Base-by-base conservation (phyloP, 2,329 filamentous ascomycete genomes). In the Westerdykella aurantiaca region DNA sequence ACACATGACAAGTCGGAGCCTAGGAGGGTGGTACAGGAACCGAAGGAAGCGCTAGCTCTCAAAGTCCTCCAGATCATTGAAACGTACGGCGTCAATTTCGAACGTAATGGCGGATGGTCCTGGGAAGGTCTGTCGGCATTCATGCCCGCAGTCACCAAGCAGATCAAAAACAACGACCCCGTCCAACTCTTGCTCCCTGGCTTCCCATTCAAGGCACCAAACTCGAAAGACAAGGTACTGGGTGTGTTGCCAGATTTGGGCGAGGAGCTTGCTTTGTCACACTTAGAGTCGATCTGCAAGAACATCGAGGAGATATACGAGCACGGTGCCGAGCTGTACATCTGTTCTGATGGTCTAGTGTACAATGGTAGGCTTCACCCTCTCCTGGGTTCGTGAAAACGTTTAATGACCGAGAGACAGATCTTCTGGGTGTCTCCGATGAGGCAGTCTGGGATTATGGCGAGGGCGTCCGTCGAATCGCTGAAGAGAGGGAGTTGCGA, bases 171-270 rank as follows among this genome's bases (percentile, higher is more conserved):
- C 13, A 31, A n/a, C 6, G 49, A 58, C 34, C 49, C 59, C 3
- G 44, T 63, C 25, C 52, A 44, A 17, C 51, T 65, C 44, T 48
- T 63, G 12, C 69, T 82, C 0, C 79, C 79, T 0, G 78, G 77
- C 0, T 82, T 82, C 37, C 79, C 80, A 0, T 82, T 80, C 68
- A 82, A 82, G 51, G 80, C 76, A 0, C 74, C 79, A n/a, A 82
- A 82, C 50, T 69, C 66, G 0, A 54, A 55, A 0, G 64, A 71
- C 33, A 83, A 83, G 43, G 76, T 79, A 0, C 60, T 82, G n/a
- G 78, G 70, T 2, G 47, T 44, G 1, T 50, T 72, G 3, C 71
- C 71, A 0, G 71, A 73, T 38, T 56, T 69, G n/a, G 71, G 63
- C 4, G 71, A 73, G 43, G 66, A 71, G 33, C 42, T 73, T 22